Evolutionary conservation across 177 flowering plant species (phyloP), one percentile per base, ranked within the genome.

Genomic region (Telopea speciosissima): DNA sequence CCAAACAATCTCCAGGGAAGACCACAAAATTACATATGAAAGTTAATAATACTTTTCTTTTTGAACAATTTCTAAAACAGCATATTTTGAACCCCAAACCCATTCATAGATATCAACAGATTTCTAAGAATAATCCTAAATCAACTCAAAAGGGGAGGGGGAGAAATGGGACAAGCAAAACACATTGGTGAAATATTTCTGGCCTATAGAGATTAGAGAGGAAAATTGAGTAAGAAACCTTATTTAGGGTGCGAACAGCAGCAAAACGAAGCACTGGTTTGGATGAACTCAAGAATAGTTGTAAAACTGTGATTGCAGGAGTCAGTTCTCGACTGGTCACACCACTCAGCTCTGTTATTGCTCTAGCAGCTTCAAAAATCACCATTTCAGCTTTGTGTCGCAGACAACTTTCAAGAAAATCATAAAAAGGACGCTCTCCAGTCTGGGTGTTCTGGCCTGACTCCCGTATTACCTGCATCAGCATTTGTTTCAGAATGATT

Each of bases 331-430:
- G 83, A 74, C 81, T 87, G 67, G 94, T 88, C 56, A 93, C 99
- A 70, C 91, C 89, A 79, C 73, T 87, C n/a, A 95, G 84, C 81
- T 93, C 98, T 59, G 98, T 93, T 70, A 95, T 95, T 70, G 97
- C 97, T 78, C 92, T 86, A 63, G 99, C 98, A 77, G 99, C 97
- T 80, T 95, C 99, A 84, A 95, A 88, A 73, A 93, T 95, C 77
- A 95, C 98, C 99, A 93, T 93, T 77, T 95, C 99, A 71, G 99
- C 93, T 84, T 95, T 95, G 83, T 95, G 97, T 42, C 99, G 92
- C 63, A 95, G 86, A 81, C 99, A 93, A 75, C 92, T 79, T 75
- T 95, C 99, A 54, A 95, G 89, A 83, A 80, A 95, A 76, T 95
- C 99, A 84, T 85, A 95, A 68, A 95, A 95, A 62, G 97, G 98